These are phyloP conservation scores for Talaromyces thailandensis DNA, from an alignment of 495 filamentous ascomycete species.

Conservation along the genomic window DNA sequence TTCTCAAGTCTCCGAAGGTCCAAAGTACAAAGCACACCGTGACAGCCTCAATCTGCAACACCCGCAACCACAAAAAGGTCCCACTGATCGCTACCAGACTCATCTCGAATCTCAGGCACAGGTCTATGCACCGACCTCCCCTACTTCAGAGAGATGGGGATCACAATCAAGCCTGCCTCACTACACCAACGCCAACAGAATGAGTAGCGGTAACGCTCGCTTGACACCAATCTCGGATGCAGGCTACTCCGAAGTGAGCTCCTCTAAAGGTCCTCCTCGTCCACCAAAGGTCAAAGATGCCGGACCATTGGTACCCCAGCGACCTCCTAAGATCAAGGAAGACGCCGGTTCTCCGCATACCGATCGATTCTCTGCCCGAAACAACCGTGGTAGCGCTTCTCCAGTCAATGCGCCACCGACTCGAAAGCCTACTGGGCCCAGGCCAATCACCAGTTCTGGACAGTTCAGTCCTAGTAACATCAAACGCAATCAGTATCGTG, in stretches of 20 bases:
- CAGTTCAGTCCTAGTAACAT: conserved; percentile 36
- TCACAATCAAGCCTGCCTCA: conserved; percentile 44
- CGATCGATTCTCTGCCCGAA: conserved; percentile 33
- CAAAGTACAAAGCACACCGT: conserved; percentile 85
- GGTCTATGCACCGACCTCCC: conserved; percentile 59
- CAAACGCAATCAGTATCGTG: conserved; percentile 36
- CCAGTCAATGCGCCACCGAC: conserved; percentile 30
- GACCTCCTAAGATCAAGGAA: conserved; percentile 34
- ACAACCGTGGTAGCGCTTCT: conserved; percentile 18
- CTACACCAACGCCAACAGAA: conserved; percentile 28
- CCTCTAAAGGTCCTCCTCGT: conserved; percentile 29
- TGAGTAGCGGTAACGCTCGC: conserved; percentile 32
- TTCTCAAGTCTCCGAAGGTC: conserved; percentile 63
- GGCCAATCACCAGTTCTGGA: conserved; percentile 38
- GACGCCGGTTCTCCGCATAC: conserved; percentile 27
- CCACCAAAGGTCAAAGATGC: conserved; percentile 46
- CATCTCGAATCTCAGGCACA: conserved; percentile 74
- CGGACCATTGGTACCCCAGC: conserved; percentile 40
- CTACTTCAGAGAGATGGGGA: conserved; percentile 67
- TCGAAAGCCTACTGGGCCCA: conserved; percentile 47
- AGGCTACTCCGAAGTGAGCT: conserved; percentile 39
- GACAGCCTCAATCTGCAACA: conserved; percentile 84
- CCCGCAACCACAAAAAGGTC: conserved; percentile 78
- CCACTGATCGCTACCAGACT: conserved; percentile 72
- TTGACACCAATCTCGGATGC: conserved; percentile 45